These are phyloP conservation scores for Botrytis hyacinthi DNA, from an alignment of 2,329 filamentous ascomycete genomes.

Conservation along the genomic window DNA sequence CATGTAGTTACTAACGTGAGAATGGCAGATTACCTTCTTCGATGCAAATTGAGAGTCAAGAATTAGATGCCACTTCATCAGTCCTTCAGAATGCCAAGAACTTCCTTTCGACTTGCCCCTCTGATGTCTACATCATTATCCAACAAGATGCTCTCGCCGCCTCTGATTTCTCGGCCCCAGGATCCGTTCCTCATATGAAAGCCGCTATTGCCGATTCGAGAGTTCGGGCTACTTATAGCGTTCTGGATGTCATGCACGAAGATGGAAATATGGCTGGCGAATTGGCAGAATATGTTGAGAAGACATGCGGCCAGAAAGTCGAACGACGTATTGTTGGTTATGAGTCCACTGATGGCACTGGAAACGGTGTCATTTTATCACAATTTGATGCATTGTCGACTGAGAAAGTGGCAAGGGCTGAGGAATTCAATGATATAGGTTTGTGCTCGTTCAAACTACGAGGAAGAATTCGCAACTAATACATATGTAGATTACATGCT, in stretches of 20 bases:
- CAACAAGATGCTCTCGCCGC: conserved; percentile 72
- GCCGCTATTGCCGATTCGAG: conserved; percentile 37
- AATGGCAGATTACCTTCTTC: conserved; percentile 27
- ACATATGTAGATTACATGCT: conserved; percentile 30
- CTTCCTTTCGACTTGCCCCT: conserved; percentile 67
- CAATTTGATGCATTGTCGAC: not conserved
- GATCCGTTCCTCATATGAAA: conserved; percentile 49
- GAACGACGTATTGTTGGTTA: conserved; percentile 35
- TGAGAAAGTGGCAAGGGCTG: conserved; percentile 41
- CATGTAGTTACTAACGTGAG: conserved; percentile 6
- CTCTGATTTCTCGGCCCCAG: conserved; percentile 59
- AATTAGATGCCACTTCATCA: conserved; percentile 28
- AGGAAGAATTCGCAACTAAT: not conserved
- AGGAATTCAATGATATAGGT: conserved; percentile 51
- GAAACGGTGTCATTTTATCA: not conserved
- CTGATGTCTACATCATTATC: conserved; percentile 73
- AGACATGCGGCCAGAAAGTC: conserved; percentile 44
- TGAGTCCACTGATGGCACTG: conserved; percentile 44
- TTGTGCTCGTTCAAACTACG: conserved; percentile 2
- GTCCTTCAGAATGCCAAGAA: conserved; percentile 32
- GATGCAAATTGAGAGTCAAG: conserved; percentile 23
- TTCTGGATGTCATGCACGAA: conserved; percentile 55
- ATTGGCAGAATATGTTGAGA: conserved; percentile 47
- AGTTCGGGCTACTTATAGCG: conserved; percentile 34
- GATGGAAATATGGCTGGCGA: conserved; percentile 42